Conservation (phyloP, 2,329 filamentous ascomycete species). For the Sordariomycetes sp. region DNA sequence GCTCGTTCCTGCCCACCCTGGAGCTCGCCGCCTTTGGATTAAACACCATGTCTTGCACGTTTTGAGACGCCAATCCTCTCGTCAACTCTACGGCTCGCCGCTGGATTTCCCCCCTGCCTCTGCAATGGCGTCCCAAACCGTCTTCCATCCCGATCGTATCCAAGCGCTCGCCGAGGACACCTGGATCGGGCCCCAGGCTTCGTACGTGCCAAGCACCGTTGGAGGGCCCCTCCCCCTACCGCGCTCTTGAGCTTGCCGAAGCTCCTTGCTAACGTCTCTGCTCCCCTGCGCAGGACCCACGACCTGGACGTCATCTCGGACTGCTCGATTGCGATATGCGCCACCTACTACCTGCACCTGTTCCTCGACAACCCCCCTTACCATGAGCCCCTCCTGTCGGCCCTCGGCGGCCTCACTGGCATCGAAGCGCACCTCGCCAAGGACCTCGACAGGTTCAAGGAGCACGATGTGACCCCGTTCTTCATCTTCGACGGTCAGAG, state of each 20-base stretch:
- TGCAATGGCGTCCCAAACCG: neutral
- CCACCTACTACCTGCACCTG: conserved; percentile 75
- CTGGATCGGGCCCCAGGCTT: conserved; percentile 26
- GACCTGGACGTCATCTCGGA: conserved; percentile 62
- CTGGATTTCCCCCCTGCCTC: neutral
- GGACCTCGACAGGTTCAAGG: conserved; percentile 64
- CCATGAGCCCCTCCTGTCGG: conserved; percentile 80
- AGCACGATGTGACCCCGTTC: conserved; percentile 61
- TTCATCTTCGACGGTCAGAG: conserved; percentile 91
- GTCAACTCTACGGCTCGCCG: neutral
- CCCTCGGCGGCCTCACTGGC: conserved; percentile 79
- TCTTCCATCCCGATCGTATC: neutral
- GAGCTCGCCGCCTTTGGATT: neutral
- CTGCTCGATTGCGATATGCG: conserved; percentile 74
- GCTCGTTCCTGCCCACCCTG: neutral
- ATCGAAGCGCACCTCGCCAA: conserved; percentile 65
- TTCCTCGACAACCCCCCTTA: conserved; percentile 60
- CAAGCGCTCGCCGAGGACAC: conserved; percentile 26
- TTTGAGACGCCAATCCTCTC: neutral
- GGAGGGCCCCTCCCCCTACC: conserved; percentile 3
- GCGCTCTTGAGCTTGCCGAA: neutral
- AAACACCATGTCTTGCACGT: conserved; percentile 4
- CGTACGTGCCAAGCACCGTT: conserved; percentile 14
- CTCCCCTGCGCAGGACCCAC: conserved; percentile 33
- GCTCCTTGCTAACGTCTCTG: neutral